A percentile compares a stretch with the other conserved stretches of the same genome.
Conservation (phyloP, 768 basidiomycete genomes). For the Galerina marginata region DNA sequence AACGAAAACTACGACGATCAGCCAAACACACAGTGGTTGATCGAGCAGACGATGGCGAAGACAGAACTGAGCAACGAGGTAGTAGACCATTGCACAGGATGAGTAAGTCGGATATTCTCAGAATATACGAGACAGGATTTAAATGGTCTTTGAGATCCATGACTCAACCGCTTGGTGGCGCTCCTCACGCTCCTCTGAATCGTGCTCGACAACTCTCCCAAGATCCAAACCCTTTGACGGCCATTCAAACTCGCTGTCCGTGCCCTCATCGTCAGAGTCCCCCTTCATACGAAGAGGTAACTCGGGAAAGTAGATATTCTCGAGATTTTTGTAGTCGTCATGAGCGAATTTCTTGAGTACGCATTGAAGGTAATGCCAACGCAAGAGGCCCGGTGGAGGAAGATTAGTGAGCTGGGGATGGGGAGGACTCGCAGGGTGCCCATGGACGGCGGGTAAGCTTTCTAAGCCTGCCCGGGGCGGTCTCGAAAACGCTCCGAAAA, state of each 20-base stretch:
- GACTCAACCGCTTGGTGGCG: background rate
- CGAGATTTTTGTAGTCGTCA: no score
- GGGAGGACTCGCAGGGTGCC: constrained; percentile 1
- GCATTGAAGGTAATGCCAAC: constrained; percentile 9
- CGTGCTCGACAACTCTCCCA: constrained; percentile 1
- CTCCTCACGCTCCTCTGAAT: constrained; percentile 4
- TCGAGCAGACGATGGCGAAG: no score
- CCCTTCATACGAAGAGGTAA: no score
- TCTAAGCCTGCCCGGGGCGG: background rate
- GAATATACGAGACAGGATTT: no score
- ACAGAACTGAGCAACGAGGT: no score
- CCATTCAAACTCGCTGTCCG: constrained; percentile 8
- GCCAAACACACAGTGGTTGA: no score
- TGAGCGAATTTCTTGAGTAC: background rate
- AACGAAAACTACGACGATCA: no score
- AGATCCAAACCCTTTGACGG: constrained; percentile 1
- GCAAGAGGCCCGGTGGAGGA: constrained; percentile 5
- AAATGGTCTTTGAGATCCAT: background rate
- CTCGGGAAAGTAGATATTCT: background rate
- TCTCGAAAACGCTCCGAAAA: background rate
- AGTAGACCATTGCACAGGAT: no score
- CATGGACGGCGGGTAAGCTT: constrained; percentile 1
- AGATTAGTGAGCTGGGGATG: constrained; percentile 1
- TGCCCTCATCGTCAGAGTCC: constrained; percentile 4
- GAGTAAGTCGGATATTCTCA: no score